These are phyloP conservation scores for Niveomyces coronatus DNA, from an alignment of 2,329 filamentous ascomycete genomes.

Conservation along the genomic window DNA sequence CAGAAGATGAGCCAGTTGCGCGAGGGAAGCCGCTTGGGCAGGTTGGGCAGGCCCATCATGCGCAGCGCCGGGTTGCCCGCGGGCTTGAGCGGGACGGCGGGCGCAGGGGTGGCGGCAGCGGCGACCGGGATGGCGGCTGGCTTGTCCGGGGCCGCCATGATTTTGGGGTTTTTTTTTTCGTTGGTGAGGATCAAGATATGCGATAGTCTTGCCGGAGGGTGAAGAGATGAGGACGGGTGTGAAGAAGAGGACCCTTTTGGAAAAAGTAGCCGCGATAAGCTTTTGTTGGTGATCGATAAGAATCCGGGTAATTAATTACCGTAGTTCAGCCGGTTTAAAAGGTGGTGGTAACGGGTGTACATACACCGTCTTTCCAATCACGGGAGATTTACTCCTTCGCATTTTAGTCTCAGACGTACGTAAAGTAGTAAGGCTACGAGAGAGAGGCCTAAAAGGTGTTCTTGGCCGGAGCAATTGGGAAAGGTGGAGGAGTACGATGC, in stretches of 20 bases:
- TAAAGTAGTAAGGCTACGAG: too few relatives aligned
- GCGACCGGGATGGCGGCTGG: slow-evolving; percentile 12
- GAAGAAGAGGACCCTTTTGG: not conserved
- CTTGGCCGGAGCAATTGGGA: too few relatives aligned
- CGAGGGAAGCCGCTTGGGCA: slow-evolving; percentile 77
- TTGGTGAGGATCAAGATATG: not conserved
- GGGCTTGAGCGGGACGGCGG: slow-evolving; percentile 27
- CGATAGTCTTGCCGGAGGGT: not conserved
- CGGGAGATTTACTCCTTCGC: too few relatives aligned
- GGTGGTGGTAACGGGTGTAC: not conserved
- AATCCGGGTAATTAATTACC: slow-evolving; percentile 1
- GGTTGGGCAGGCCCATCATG: slow-evolving; percentile 75
- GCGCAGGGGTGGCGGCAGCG: slow-evolving; percentile 16
- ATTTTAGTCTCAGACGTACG: too few relatives aligned
- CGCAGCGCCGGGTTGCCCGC: slow-evolving; percentile 59
- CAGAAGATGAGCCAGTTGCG: slow-evolving; percentile 98
- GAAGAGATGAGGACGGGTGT: not conserved
- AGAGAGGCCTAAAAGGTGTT: too few relatives aligned
- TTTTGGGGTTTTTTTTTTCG: not conserved
- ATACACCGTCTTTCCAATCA: too few relatives aligned
- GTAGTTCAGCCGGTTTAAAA: slow-evolving; percentile 7
- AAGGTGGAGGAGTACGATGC: too few relatives aligned
- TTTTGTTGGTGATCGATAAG: slow-evolving; percentile 2
- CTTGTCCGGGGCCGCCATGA: slow-evolving; percentile 5
- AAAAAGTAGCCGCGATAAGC: slow-evolving; percentile 10